Evolutionary conservation across 2,329 filamentous ascomycete species (phyloP), one percentile per base, ranked within the genome.

Genomic region (Pseudogymnoascus sp.): DNA sequence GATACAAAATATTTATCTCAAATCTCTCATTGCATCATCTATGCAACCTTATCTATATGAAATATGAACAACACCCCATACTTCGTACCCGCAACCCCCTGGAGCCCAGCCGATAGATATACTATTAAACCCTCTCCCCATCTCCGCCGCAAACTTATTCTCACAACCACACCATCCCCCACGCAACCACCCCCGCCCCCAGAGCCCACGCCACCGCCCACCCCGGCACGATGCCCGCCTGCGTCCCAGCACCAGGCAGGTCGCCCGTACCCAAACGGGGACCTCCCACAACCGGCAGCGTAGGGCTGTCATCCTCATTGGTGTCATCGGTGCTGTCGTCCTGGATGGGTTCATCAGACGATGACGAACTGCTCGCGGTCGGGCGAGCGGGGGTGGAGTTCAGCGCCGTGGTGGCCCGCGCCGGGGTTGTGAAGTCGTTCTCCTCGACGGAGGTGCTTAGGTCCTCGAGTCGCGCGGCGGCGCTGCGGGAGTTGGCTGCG

Each of bases 141-240:
- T 19, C 44, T 8, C 3, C 17, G n/a, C 13, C 21, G 9, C 21
- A 4, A 17, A 53, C 8, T n/a, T 15, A 33, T 6, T n/a, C 15
- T 57, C 50, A 57, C 50, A 57, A 57, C 50, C 50, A 57, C 5
- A 57, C 50, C 28, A 57, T 57, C 26, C 50, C 50, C 50, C 26
- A 33, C n/a, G 50, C 50, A 33, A 57, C n/a, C n/a, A 33, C 28
- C 26, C 28, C 50, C n/a, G 28, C 50, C 4, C 50, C 50, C 19
- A 57, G 17, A 13, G 50, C 50, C 50, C 50, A 57, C 50, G 50
- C 50, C 28, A 33, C 11, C 1, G 50, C 50, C 50, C 50, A 57
- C 17, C 5, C 50, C n/a, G 28, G n/a, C 28, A 57, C 28, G 10
- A 19, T 11, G 7, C 50, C 28, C n/a, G 17, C 5, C 50, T 57